Evolutionary conservation across 2,329 filamentous ascomycete species (phyloP).

Genomic region (Helotiales sp.): DNA sequence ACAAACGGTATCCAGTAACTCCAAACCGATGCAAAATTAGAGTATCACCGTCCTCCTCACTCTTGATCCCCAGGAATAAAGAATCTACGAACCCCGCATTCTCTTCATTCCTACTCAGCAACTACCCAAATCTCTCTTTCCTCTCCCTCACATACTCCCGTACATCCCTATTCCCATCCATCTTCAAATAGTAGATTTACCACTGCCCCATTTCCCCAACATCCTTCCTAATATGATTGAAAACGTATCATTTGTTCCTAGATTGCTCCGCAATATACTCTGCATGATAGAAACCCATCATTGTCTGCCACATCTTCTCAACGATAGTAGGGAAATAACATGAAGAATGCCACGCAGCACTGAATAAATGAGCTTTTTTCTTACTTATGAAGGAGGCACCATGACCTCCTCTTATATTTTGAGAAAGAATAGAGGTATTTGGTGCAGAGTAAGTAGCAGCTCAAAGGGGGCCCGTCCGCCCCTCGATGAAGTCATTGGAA

Average conservation of each 20-base stretch:
- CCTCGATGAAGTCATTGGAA: conserved; percentile 39
- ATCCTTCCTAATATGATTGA: conserved; percentile 44
- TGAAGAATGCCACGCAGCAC: conserved; percentile 48
- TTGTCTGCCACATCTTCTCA: conserved; percentile 42
- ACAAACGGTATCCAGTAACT: too few relatives aligned
- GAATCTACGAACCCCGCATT: conserved; percentile 27
- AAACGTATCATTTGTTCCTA: conserved; percentile 39
- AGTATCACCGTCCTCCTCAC: too few relatives aligned
- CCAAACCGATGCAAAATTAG: too few relatives aligned
- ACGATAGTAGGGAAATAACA: conserved; percentile 42
- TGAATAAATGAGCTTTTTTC: conserved; percentile 37
- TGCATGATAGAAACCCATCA: conserved; percentile 43
- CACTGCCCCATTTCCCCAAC: conserved; percentile 37
- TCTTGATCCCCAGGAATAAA: background rate
- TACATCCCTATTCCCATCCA: background rate
- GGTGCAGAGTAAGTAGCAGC: conserved; percentile 42
- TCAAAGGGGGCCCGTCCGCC: conserved; percentile 43
- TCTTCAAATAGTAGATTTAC: conserved; percentile 37
- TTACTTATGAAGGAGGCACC: conserved; percentile 12
- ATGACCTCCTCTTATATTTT: conserved; percentile 38
- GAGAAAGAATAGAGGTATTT: conserved; percentile 40
- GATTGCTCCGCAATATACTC: conserved; percentile 41
- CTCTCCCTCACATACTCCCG: conserved; percentile 36
- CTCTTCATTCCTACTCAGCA: conserved; percentile 23
- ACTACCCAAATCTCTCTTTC: conserved; percentile 22